Evolutionary conservation across 169 alveolate genomes (phyloP).

Genomic region (Eimeria praecox): DNA sequence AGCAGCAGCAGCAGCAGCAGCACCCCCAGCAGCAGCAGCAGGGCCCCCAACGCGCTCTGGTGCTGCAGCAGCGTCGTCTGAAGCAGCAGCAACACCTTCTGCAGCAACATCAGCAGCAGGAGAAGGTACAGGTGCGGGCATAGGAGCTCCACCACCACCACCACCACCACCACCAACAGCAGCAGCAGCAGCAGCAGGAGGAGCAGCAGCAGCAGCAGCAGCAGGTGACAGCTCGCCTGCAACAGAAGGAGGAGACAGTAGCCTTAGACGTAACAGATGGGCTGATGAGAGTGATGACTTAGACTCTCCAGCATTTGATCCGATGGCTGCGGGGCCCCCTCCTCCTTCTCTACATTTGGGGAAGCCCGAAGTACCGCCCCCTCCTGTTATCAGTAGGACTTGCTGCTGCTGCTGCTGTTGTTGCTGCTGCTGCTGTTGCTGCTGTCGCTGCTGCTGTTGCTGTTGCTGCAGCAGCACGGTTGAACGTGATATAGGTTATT

Average conservation of each 20-base stretch:
- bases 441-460: background rate
- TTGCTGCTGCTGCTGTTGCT: background rate
- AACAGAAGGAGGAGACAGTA: background rate
- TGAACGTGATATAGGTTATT: background rate
- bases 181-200: background rate
- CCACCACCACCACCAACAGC: background rate
- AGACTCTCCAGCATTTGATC: slow-evolving; percentile 79
- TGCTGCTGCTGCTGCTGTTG: slow-evolving; percentile 5
- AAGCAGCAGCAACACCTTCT: background rate
- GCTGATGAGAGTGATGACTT: slow-evolving; percentile 78
- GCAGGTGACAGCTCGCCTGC: slow-evolving; percentile 11
- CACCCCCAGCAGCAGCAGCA: background rate
- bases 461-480: background rate
- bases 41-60: background rate
- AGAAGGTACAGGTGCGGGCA: background rate
- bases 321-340: slow-evolving; percentile 38
- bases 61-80: slow-evolving; percentile 25
- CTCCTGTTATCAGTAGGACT: slow-evolving; percentile 17
- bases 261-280: slow-evolving; percentile 59
- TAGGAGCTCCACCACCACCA: no score
- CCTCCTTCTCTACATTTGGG: slow-evolving; percentile 46
- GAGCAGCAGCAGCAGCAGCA: background rate
- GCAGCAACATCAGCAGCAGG: background rate
- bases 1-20: background rate
- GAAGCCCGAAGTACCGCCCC: background rate